These are phyloP conservation scores for Podaxis pistillaris DNA, from an alignment of 768 basidiomycete genomes.

Conservation along the genomic window DNA sequence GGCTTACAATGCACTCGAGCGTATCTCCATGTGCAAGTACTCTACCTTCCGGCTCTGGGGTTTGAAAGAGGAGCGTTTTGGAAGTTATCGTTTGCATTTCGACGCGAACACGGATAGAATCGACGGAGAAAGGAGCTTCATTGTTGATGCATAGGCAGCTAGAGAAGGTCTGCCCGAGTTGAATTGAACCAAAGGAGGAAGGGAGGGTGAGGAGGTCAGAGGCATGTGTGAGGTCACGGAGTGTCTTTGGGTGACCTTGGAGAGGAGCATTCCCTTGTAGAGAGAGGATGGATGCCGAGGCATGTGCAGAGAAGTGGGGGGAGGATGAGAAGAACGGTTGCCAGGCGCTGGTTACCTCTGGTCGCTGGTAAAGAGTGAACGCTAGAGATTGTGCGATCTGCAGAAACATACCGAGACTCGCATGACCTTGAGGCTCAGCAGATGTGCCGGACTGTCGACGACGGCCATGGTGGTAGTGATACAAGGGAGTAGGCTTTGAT, in stretches of 20 bases:
- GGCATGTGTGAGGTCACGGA: slow-evolving; percentile 77
- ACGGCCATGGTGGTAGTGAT: slow-evolving; percentile 25
- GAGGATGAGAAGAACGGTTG: slow-evolving; percentile 82
- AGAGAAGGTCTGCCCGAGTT: slow-evolving; percentile 87
- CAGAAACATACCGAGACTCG: slow-evolving; percentile 63
- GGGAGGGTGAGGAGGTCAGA: slow-evolving; percentile 81
- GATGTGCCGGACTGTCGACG: slow-evolving; percentile 58
- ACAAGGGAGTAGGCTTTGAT: background rate
- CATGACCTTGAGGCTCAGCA: slow-evolving; percentile 84
- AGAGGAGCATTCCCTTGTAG: slow-evolving; percentile 72
- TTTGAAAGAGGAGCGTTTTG: slow-evolving; percentile 62
- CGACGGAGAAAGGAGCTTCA: slow-evolving; percentile 61
- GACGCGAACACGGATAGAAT: slow-evolving; percentile 63
- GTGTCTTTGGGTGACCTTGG: slow-evolving; percentile 76
- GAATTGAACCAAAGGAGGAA: slow-evolving; percentile 80
- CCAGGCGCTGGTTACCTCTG: slow-evolving; percentile 74
- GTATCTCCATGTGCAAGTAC: slow-evolving; percentile 55
- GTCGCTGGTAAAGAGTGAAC: slow-evolving; percentile 47
- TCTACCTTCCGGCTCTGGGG: slow-evolving; percentile 47
- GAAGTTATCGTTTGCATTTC: slow-evolving; percentile 84
- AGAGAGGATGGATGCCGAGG: slow-evolving; percentile 74
- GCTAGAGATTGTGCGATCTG: slow-evolving; percentile 12
- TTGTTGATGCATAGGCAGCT: slow-evolving; percentile 83
- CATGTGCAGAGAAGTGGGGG: slow-evolving; percentile 76
- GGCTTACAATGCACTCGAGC: slow-evolving; percentile 66